Base-by-base conservation (phyloP, 768 basidiomycete species). In the Saitozyma sp. region DNA sequence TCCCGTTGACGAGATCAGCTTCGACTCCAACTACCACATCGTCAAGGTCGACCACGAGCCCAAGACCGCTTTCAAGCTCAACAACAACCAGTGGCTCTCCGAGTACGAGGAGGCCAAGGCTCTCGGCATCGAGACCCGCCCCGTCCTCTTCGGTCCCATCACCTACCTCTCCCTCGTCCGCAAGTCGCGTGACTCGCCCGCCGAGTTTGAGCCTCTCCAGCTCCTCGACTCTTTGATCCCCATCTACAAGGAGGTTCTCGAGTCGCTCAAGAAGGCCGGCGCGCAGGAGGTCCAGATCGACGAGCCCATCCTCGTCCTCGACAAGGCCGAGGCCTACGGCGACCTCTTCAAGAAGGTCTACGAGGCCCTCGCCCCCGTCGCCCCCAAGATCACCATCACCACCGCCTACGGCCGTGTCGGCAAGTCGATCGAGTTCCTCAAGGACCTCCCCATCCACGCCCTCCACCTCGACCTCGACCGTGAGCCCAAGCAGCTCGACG, bases 1-100 rank as follows among this genome's bases (percentile, higher is more conserved):
- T 61, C 52, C 57, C 61, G 40, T 65, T 64, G 53, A 13, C 41
- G 13, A 45, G 17, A 54, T 46, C 66, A 94, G 92, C 92, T 95
- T 93, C 80, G 92, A 96, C 82, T 93, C 92, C 55, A 97, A 96
- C 86, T 98, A 96, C 84, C 94, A 98, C 84, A 94, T 88, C 78
- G 93, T 98, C 80, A 96, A 98, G 63, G 94, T 94, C 59, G 96
- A 96, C 83, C 86, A 96, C 81, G 90, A 90, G 9, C 89, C 91
- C 57, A 83, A 85, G 74, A 90, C 88, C 39, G 87, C 95, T 69
- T 97, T 98, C 87, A 92, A 95, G 83, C 84, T 99, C 79, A 86
- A 89, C 83, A 88, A 87, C 83, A 95, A 95, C 89, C 96, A 97
- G 85, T 87, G 89, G 52, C 86, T 98, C 64, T 88, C 88, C 74